A percentile compares a stretch with the other conserved stretches of the same genome.
Conservation (phyloP, 2,329 filamentous ascomycete species). For the Penicillium sp. region DNA sequence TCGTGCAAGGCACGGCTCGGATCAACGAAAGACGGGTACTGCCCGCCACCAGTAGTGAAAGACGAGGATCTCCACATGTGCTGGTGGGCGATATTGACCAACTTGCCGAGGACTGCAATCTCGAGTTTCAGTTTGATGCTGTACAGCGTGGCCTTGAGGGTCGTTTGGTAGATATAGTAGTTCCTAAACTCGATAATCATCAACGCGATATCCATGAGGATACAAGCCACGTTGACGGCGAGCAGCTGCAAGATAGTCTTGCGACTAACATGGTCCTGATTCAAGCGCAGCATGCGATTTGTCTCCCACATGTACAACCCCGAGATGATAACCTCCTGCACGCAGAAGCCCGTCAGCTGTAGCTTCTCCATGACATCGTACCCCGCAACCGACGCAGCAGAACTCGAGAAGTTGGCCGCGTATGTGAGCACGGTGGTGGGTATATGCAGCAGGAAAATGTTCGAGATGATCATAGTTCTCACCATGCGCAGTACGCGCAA, state of each 20-base stretch:
- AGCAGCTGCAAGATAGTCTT: conserved; percentile 54
- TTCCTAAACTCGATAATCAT: conserved; percentile 41
- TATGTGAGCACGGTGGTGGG: conserved; percentile 55
- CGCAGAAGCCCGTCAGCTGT: conserved; percentile 41
- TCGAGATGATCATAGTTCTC: conserved; percentile 56
- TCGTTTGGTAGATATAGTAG: conserved; percentile 41
- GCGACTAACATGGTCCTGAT: conserved; percentile 26
- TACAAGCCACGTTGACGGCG: conserved; percentile 48
- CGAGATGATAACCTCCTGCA: conserved; percentile 48
- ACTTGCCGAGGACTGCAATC: conserved; percentile 51
- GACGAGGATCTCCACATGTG: conserved; percentile 21
- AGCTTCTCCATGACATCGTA: conserved; percentile 36
- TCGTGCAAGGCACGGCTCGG: conserved; percentile 16
- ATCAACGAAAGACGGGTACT: conserved; percentile 25
- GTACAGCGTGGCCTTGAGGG: conserved; percentile 38
- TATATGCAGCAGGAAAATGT: conserved; percentile 53
- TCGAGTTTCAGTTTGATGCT: conserved; percentile 51
- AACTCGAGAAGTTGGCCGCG: conserved; percentile 29
- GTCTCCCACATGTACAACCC: conserved; percentile 53
- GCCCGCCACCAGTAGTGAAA: conserved; percentile 8
- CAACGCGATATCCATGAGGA: conserved; percentile 47
- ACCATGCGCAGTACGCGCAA: conserved; percentile 46
- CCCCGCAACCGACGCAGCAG: conserved; percentile 16
- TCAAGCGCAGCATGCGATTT: conserved; percentile 35
- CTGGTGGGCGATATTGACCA: conserved; percentile 36